These are phyloP conservation scores for Breviolum minutum DNA, from an alignment of 73 alveolate species.

Conservation along the genomic window DNA sequence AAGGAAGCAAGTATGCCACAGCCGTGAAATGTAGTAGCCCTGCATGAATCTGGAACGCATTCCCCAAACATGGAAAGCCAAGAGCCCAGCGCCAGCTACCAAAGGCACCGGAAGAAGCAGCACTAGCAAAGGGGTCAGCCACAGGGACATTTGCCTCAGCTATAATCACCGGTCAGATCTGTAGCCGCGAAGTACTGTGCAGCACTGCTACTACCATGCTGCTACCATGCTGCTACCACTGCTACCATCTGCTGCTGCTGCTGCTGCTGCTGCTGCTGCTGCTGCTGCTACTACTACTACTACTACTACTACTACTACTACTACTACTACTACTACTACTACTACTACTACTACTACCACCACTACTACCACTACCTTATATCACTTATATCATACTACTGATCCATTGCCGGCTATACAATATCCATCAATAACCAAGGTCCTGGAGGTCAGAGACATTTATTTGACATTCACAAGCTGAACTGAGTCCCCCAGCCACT, in stretches of 20 bases:
- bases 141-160: constrained; percentile 12
- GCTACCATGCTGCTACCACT: background rate
- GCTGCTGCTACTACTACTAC: background rate
- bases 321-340: background rate
- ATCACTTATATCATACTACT: no score
- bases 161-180: no score
- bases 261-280: background rate
- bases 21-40: no score
- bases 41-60: no score
- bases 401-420: no score
- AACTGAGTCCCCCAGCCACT: constrained; percentile 13
- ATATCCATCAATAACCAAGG: background rate
- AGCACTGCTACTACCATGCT: background rate
- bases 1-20: no score
- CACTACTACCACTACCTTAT: background rate
- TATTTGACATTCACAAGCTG: background rate
- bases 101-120: constrained; percentile 24
- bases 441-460: background rate
- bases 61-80: background rate
- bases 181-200: no score
- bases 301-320: background rate
- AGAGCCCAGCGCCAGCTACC: constrained; percentile 27
- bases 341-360: background rate
- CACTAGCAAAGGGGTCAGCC: constrained; percentile 10
- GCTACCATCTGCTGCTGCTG: background rate